Base-by-base conservation (phyloP, 2,329 filamentous ascomycete genomes). In the Colletotrichum shisoi region DNA sequence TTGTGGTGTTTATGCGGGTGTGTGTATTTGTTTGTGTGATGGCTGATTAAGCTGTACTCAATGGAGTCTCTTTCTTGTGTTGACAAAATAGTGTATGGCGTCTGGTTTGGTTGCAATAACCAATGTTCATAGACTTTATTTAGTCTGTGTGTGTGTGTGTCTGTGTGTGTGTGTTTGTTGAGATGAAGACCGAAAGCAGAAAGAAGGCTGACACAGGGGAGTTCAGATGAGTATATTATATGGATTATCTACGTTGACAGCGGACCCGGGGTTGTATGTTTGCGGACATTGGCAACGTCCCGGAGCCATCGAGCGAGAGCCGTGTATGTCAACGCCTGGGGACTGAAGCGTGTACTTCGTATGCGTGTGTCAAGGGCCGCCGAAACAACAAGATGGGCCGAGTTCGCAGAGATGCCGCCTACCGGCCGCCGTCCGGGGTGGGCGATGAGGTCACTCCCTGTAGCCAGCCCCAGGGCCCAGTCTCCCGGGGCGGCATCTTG, bases 401-500 rank as follows among this genome's bases (percentile, higher is more conserved):
- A 64, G 64, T 67, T 67, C 13, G 64, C 48, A 42, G 54, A 59
- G 46, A 54, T 37, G 42, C 61, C 60, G 57, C 34, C 45, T 11
- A 49, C 61, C 64, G 60, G 62, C 60, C 64, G 64, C 54, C 34
- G 40, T 31, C 27, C 27, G 37, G 15, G 15, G 31, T 54, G 64
- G 27, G 53, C 60, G 9, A 59, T 64, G 61, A 67, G 61, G 61
- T 64, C 54, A 64, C 40, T 24, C 48, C 64, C 37, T 67, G 61
- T 49, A 40, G 17, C 40, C 7, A 40, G 17, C 40, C 7, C 27
- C 27, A 31, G 27, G 27, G 27, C 27, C 27, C 27, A 17, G 3
- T 24, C 8, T 37, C 34, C 44, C 34, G 40, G 37, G 31, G 31
- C 15, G 53, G 21, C 6, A 4, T 9, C 15, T 19, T 42, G 27